These are phyloP conservation scores for Leishmania aethiopica DNA, from an alignment of 208 protist genomes.

Conservation along the genomic window DNA sequence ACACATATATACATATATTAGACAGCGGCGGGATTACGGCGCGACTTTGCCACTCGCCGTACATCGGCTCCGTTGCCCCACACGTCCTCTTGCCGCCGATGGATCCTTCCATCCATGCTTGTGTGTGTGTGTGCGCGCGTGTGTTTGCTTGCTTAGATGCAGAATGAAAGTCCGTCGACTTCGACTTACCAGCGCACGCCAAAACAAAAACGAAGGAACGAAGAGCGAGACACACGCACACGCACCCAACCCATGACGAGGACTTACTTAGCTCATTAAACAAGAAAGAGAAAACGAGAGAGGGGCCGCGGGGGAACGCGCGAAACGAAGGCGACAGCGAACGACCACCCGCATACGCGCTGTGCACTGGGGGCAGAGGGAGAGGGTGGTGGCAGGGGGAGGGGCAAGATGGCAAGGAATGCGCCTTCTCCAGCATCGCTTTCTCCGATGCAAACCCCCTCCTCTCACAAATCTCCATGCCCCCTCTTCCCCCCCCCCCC, in stretches of 20 bases:
- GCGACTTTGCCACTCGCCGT: background rate
- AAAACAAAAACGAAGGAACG: too few species aligned
- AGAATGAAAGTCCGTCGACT: background rate
- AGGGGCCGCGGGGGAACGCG: background rate
- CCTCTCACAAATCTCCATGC: background rate
- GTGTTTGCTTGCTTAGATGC: background rate
- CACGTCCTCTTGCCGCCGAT: background rate
- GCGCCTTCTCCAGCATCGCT: background rate
- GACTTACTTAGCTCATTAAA: slow-evolving; percentile 22
- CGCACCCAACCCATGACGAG: background rate
- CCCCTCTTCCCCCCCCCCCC: background rate
- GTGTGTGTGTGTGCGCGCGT: background rate
- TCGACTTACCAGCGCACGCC: background rate
- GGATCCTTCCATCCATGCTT: background rate
- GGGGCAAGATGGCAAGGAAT: background rate
- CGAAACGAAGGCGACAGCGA: background rate
- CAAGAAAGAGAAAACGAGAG: background rate
- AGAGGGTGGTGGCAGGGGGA: background rate
- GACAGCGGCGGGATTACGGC: background rate
- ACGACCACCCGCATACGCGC: background rate
- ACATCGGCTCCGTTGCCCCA: background rate
- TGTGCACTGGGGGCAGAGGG: background rate
- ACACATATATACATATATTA: background rate
- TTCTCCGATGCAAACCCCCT: background rate
- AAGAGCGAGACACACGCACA: background rate